phyloP scores from a whole-genome alignment of 768 basidiomycete species.

The Serendipita sp. region DNA sequence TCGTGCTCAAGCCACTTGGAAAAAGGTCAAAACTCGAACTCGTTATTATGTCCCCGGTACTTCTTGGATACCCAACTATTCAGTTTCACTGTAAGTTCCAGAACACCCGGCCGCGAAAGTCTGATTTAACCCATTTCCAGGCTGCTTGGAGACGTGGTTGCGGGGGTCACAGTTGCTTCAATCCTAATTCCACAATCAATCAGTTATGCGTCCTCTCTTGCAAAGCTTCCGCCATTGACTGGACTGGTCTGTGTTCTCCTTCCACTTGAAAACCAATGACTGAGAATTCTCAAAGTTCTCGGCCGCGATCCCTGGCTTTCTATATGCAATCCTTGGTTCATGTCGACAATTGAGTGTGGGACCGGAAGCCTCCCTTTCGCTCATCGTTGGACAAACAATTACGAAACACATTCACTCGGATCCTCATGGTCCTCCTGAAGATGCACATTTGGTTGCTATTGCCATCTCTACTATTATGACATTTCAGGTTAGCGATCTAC shows the following conservation, averaged over 20 bases:
- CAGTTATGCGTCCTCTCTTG: conserved; percentile 80
- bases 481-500: conserved; percentile 40
- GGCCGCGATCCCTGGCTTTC: conserved; percentile 71
- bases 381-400: conserved; percentile 78
- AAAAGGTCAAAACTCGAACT: conserved; percentile 23
- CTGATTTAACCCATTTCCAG: conserved; percentile 20
- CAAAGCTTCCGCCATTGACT: conserved; percentile 68
- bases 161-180: conserved; percentile 71
- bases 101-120: background rate
- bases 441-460: conserved; percentile 40
- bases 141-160: conserved; percentile 57
- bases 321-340: conserved; percentile 81
- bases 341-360: conserved; percentile 55
- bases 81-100: conserved; percentile 40
- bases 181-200: conserved; percentile 80
- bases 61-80: conserved; percentile 69
- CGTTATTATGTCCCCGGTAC: conserved; percentile 67
- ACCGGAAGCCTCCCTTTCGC: conserved; percentile 75
- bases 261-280: background rate
- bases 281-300: conserved; percentile 38
- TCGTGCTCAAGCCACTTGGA: conserved; percentile 8
- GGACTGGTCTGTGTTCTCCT: conserved; percentile 46
- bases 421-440: conserved; percentile 27
- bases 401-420: conserved; percentile 43
- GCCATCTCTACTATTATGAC: conserved; percentile 70